phyloP scores from a whole-genome alignment of 495 filamentous ascomycete genomes.

The Stereocaulon alpinum region DNA sequence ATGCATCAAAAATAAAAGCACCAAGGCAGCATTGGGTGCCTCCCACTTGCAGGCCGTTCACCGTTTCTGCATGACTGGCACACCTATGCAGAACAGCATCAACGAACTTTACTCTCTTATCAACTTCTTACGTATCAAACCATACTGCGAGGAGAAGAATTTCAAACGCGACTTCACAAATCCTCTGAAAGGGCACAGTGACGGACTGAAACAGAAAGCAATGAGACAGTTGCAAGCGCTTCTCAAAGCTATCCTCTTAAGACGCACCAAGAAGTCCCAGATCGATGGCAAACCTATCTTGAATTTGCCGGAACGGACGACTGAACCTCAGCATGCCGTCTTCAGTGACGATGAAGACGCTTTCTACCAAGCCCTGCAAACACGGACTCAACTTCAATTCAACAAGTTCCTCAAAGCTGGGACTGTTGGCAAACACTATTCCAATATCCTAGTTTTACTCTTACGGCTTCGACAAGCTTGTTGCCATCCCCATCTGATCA shows the following conservation, averaged over 20 bases:
- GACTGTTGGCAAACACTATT: slow-evolving; percentile 69
- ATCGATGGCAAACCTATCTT: slow-evolving; percentile 84
- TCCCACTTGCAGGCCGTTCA: slow-evolving; percentile 51
- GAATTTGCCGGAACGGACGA: slow-evolving; percentile 57
- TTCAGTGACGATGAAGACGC: slow-evolving; percentile 63
- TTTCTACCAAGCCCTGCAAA: slow-evolving; percentile 66
- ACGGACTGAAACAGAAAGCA: slow-evolving; percentile 32
- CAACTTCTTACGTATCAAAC: slow-evolving; percentile 62
- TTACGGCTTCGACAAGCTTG: slow-evolving; percentile 86
- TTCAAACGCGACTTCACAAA: slow-evolving; percentile 48
- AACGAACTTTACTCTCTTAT: slow-evolving; percentile 76
- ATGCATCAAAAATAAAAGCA: slow-evolving; percentile 77
- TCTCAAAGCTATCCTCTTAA: slow-evolving; percentile 75
- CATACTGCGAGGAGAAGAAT: slow-evolving; percentile 56
- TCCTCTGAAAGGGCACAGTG: slow-evolving; percentile 39
- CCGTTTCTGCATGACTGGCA: slow-evolving; percentile 76
- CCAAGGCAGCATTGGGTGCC: slow-evolving; percentile 54
- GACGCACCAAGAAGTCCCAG: slow-evolving; percentile 71
- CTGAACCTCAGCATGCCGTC: slow-evolving; percentile 53
- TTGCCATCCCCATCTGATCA: slow-evolving; percentile 86
- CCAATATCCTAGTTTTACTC: slow-evolving; percentile 73
- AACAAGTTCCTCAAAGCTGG: slow-evolving; percentile 67
- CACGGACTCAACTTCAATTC: slow-evolving; percentile 54
- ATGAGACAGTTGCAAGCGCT: slow-evolving; percentile 69
- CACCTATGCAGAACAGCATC: slow-evolving; percentile 50